These are phyloP conservation scores for Boeremia exigua DNA, from an alignment of 2,329 filamentous ascomycete species.

Conservation along the genomic window DNA sequence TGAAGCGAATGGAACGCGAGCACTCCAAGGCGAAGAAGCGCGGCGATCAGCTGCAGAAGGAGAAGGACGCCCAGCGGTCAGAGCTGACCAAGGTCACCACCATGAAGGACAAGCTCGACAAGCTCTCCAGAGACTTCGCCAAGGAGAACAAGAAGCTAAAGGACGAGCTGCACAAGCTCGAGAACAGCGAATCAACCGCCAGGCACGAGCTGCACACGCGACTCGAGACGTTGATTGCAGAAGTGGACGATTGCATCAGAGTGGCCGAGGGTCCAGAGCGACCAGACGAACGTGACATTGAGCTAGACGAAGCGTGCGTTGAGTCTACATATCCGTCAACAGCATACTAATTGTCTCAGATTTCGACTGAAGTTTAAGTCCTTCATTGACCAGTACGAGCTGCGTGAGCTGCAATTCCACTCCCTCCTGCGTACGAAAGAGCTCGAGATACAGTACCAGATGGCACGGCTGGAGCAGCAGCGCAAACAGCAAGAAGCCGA, in stretches of 20 bases:
- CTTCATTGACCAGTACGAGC: slow-evolving; percentile 94
- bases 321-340: background rate
- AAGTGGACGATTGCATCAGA: slow-evolving; percentile 87
- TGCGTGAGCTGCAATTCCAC: slow-evolving; percentile 93
- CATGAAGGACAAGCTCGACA: slow-evolving; percentile 96
- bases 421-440: slow-evolving; percentile 92
- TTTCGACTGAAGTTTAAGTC: slow-evolving; percentile 86
- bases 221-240: slow-evolving; percentile 78
- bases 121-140: slow-evolving; percentile 90
- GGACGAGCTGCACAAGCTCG: slow-evolving; percentile 85
- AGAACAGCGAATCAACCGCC: slow-evolving; percentile 83
- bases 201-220: slow-evolving; percentile 84
- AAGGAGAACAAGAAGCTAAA: slow-evolving; percentile 99
- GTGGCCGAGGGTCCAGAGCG: slow-evolving; percentile 79
- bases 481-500: slow-evolving; percentile 88
- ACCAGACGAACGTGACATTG: slow-evolving; percentile 81
- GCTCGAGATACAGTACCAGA: slow-evolving; percentile 90
- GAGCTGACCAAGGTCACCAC: slow-evolving; percentile 89
- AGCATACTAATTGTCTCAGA: no score
- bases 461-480: slow-evolving; percentile 86
- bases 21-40: slow-evolving; percentile 96
- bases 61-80: slow-evolving; percentile 86
- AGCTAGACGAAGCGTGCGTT: slow-evolving; percentile 85
- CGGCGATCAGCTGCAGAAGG: slow-evolving; percentile 92
- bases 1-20: slow-evolving; percentile 94